Percentiles rank a stretch among this genome's conserved stretches.
These are phyloP conservation scores for Candida anglica DNA, from an alignment of 805 yeast species.

Conservation along the genomic window DNA sequence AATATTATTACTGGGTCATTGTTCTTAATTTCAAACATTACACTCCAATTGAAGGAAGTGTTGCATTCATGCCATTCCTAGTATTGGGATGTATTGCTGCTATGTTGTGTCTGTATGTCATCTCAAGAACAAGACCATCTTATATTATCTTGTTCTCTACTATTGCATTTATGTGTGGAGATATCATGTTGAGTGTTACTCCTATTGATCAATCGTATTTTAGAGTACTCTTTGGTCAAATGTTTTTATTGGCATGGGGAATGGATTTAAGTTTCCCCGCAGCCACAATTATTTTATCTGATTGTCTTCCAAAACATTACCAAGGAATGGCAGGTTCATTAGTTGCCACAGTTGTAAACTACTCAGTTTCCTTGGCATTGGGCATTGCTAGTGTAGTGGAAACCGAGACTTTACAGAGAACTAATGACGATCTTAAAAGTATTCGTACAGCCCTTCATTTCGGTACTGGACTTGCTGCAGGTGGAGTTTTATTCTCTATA, in stretches of 20 bases:
- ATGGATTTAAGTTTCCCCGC: conserved; percentile 82
- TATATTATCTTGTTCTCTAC: conserved; percentile 48
- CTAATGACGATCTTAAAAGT: conserved; percentile 28
- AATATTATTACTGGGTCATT: conserved; percentile 58
- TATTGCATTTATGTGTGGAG: conserved; percentile 52
- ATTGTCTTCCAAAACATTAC: conserved; percentile 53
- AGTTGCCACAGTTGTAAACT: conserved; percentile 66
- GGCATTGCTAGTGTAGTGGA: conserved; percentile 73
- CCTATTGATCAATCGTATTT: conserved; percentile 62
- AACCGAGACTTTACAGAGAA: conserved; percentile 12
- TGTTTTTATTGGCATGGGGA: conserved; percentile 60
- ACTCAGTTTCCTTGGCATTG: conserved; percentile 65
- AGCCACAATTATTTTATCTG: conserved; percentile 59
- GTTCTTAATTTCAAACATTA: conserved; percentile 47
- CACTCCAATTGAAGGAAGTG: conserved; percentile 26
- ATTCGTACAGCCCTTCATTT: conserved; percentile 56
- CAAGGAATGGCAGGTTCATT: conserved; percentile 81
- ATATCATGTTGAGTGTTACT: conserved; percentile 47
- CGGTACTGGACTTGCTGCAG: conserved; percentile 57
- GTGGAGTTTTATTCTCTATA: conserved; percentile 33
- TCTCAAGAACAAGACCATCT: conserved; percentile 46
- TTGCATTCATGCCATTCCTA: conserved; percentile 44
- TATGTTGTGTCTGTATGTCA: conserved; percentile 43
- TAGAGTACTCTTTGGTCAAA: conserved; percentile 52
- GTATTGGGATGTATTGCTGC: conserved; percentile 58